Conservation (phyloP, 1,139 yeast species). For the Saccharomyces hybrid region DNA sequence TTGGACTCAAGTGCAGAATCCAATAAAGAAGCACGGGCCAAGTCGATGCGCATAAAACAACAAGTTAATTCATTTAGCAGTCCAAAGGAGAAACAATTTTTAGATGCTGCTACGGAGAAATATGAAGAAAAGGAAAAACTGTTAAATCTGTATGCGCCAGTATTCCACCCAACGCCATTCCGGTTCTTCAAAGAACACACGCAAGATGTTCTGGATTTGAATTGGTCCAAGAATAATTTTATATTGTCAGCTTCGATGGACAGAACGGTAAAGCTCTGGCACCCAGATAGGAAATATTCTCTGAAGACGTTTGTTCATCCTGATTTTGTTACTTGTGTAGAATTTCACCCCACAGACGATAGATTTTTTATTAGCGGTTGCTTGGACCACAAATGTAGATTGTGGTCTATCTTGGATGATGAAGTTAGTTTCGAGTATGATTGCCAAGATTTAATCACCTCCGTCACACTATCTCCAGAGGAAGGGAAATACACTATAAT, state of each 20-base stretch:
- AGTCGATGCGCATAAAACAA: conserved; percentile 4
- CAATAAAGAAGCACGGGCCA: conserved; percentile 5
- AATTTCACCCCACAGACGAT: conserved; percentile 82
- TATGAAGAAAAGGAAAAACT: conserved; percentile 6
- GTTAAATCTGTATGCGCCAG: conserved; percentile 51
- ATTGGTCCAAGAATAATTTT: conserved; percentile 88
- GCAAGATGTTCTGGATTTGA: conserved; percentile 60
- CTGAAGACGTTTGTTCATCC: conserved; percentile 62
- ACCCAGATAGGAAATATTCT: conserved; percentile 57
- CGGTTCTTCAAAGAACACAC: conserved; percentile 60
- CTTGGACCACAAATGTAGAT: conserved; percentile 64
- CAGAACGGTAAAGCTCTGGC: conserved; percentile 79
- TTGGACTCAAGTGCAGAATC: conserved; percentile 22
- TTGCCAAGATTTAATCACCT: conserved; percentile 19
- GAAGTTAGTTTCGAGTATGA: conserved; percentile 35
- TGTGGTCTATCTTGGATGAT: conserved; percentile 81
- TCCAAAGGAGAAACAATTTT: conserved; percentile 1
- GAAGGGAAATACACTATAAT: conserved; percentile 56
- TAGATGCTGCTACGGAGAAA: conserved; percentile 4
- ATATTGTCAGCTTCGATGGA: conserved; percentile 81
- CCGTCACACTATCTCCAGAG: conserved; percentile 15
- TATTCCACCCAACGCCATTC: conserved; percentile 66
- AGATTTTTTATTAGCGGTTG: conserved; percentile 82
- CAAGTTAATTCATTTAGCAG: conserved; percentile 3
- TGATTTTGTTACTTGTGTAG: conserved; percentile 77